Base-by-base conservation (phyloP, 305 asterid species). In the Solanum hybrid region DNA sequence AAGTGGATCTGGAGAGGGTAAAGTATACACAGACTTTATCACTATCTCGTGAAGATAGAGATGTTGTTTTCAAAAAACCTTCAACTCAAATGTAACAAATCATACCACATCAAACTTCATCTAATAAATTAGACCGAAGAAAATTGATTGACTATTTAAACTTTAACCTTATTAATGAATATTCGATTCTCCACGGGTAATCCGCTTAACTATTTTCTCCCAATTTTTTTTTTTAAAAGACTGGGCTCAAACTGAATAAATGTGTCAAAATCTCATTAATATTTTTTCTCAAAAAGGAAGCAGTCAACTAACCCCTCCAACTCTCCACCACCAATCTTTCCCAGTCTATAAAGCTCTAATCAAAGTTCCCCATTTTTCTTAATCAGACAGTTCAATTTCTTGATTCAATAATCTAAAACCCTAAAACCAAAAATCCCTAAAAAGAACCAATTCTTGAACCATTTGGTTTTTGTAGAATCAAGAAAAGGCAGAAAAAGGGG, bases 31-130 rank as follows among this genome's bases (percentile, higher is more conserved):
- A 60, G 0, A 60, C 0, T 0, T 60, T 20, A 20, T 7, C 24
- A 51, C n/a, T 51, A 60, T 0, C 24, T 6, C 2, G 10, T 56
- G 2, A 0, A 56, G 69, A 56, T 0, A 6, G 0, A 60, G 2
- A 60, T 3, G 0, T 60, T 60, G 2, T 60, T 1, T 60, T 0
- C 71, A 7, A 60, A 60, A 60, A 3, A 7, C 10, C 5, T 2
- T 60, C 24, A 3, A 7, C 24, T 60, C 71, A 60, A 60, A 20
- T 60, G 1, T 60, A 60, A 60, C 5, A 20, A 60, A 60, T 51
- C 5, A 60, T 3, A 20, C 24, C 24, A 60, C 71, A 60, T 20
- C 5, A 20, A 60, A 60, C 9, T 14, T 2, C 9, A 51, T 51
- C 9, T 51, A 51, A 51, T 20, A 60, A 20, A 60, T 60, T 60